Conservation (phyloP, 2,329 filamentous ascomycete species). For the Verticillium klebahnii region DNA sequence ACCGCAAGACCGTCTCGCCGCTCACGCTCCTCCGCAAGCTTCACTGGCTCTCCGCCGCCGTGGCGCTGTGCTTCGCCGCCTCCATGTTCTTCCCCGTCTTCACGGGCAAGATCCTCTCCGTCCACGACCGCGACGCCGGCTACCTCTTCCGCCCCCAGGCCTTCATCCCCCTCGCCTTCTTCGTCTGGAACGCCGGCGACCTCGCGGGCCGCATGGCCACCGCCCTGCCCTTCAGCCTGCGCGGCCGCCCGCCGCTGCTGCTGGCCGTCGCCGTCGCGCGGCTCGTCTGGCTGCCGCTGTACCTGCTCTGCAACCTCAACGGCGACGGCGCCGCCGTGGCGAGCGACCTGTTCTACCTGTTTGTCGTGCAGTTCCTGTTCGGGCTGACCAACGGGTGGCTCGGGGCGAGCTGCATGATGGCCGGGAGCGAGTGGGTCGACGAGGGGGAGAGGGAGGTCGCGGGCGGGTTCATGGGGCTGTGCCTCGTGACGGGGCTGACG, state of each 20-base stretch:
- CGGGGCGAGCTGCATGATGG: slow-evolving; percentile 88
- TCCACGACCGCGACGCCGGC: slow-evolving; percentile 21
- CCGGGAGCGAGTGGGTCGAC: slow-evolving; percentile 74
- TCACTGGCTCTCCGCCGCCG: slow-evolving; percentile 68
- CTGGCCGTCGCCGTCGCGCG: slow-evolving; percentile 65
- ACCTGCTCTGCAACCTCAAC: slow-evolving; percentile 83
- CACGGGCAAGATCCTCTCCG: slow-evolving; percentile 60
- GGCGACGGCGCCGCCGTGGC: slow-evolving; percentile 67
- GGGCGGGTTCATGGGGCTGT: slow-evolving; percentile 90
- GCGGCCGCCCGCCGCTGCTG: slow-evolving; percentile 59
- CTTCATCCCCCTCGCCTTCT: slow-evolving; percentile 86
- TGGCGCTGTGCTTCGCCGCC: slow-evolving; percentile 75
- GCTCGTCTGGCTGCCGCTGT: slow-evolving; percentile 72
- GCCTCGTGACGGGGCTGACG: slow-evolving; percentile 78
- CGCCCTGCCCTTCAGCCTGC: slow-evolving; percentile 50
- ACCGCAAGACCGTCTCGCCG: slow-evolving; percentile 42
- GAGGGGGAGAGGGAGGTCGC: slow-evolving; percentile 81
- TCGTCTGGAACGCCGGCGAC: slow-evolving; percentile 92
- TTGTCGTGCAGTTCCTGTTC: slow-evolving; percentile 78
- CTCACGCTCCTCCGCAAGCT: slow-evolving; percentile 74
- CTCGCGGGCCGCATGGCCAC: slow-evolving; percentile 70
- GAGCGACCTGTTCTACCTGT: slow-evolving; percentile 85
- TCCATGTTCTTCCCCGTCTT: slow-evolving; percentile 97
- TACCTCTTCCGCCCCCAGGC: slow-evolving; percentile 64
- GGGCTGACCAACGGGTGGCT: slow-evolving; percentile 85